A percentile compares a stretch with the other conserved stretches of the same genome.
Conservation (phyloP, 164 flowering plant species). For the Cinnamomum chago region DNA sequence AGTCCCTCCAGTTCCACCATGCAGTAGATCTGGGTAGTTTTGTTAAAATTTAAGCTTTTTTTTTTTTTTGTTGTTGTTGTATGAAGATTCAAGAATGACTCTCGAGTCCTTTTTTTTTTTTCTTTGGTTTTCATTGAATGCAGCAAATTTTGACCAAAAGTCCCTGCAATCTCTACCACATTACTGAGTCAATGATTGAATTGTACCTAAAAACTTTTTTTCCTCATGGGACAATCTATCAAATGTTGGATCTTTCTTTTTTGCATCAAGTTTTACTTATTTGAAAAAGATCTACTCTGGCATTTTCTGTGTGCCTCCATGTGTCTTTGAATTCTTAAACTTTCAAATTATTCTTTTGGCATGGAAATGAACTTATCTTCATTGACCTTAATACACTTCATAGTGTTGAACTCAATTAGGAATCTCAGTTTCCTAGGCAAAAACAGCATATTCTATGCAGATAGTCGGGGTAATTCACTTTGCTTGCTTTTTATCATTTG, state of each 20-base stretch:
- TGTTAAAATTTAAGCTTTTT: not conserved
- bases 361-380: not conserved
- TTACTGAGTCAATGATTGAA: not conserved
- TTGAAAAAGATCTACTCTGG: not conserved
- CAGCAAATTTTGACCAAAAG: not conserved
- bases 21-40: not conserved
- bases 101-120: not conserved
- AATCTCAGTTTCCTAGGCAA: slow-evolving; percentile 51
- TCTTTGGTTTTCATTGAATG: not conserved
- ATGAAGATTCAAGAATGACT: not conserved
- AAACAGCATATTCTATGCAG: slow-evolving; percentile 32
- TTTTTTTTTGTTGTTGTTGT: too few relatives aligned
- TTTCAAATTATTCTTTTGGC: not conserved
- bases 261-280: too few relatives aligned
- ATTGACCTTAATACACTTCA: too few relatives aligned
- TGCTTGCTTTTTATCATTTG: not conserved
- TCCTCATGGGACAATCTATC: not conserved
- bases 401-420: slow-evolving; percentile 12
- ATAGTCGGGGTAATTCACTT: slow-evolving; percentile 30
- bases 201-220: not conserved
- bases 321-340: not conserved
- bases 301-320: not conserved
- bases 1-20: not conserved
- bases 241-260: too few relatives aligned
- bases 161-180: not conserved